Conservation (phyloP, 169 alveolate species). For the Cryptosporidium muris region DNA sequence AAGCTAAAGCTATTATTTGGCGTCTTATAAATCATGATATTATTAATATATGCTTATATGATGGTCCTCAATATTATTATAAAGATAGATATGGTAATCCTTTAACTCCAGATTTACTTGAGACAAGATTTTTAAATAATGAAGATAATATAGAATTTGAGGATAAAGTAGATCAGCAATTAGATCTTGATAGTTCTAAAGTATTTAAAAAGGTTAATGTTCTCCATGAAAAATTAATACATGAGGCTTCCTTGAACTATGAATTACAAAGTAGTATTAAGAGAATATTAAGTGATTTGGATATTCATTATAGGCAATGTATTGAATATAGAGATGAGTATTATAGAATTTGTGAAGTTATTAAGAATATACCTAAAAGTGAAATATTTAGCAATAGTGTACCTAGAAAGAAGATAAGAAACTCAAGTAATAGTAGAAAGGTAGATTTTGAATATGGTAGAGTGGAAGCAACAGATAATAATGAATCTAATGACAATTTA, state of each 20-base stretch:
- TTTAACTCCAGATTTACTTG: conserved; percentile 53
- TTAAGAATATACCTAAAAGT: no score
- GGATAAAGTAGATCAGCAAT: background rate
- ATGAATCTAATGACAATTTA: background rate
- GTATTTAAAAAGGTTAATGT: no score
- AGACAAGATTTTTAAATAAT: conserved; percentile 24
- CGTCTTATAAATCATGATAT: conserved; percentile 18
- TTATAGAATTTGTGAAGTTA: no score
- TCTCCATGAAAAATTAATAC: no score
- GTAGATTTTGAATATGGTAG: background rate
- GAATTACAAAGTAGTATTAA: background rate
- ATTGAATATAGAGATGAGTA: no score
- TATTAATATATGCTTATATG: conserved; percentile 5
- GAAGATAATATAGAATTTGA: background rate
- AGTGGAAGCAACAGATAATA: background rate
- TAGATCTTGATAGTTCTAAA: no score
- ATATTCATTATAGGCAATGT: no score
- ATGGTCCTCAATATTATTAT: conserved; percentile 66
- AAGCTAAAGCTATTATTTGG: conserved; percentile 10
- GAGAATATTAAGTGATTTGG: no score
- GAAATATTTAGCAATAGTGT: no score
- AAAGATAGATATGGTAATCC: conserved; percentile 66
- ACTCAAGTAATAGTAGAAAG: no score
- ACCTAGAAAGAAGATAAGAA: no score
- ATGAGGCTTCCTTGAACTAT: background rate